These are phyloP conservation scores for Pythium dissimile DNA, from an alignment of 352 stramenopile genomes.

Conservation along the genomic window DNA sequence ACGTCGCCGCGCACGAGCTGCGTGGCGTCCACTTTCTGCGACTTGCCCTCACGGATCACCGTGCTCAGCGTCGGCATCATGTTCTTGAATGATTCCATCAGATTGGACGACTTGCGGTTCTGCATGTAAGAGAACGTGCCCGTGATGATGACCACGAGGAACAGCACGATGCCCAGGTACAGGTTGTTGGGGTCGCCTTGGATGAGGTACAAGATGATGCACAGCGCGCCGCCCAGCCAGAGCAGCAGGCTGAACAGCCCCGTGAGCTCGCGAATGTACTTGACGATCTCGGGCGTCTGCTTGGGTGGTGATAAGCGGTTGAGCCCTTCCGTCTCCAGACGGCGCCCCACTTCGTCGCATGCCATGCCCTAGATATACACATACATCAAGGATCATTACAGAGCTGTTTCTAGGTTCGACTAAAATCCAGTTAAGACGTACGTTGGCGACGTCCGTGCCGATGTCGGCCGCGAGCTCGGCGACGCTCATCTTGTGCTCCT, in stretches of 20 bases:
- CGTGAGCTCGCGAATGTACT: slow-evolving; percentile 71
- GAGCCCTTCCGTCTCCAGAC: slow-evolving; percentile 51
- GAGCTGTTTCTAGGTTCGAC: neutral
- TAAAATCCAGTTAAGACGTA: too few species aligned
- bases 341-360: slow-evolving; percentile 46
- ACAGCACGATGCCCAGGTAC: slow-evolving; percentile 73
- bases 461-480: slow-evolving; percentile 66
- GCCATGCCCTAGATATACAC: slow-evolving; percentile 40
- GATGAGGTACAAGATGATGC: slow-evolving; percentile 58
- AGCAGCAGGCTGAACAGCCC: slow-evolving; percentile 71
- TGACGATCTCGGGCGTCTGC: slow-evolving; percentile 68
- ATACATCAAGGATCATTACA: neutral
- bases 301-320: slow-evolving; percentile 71
- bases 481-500: slow-evolving; percentile 73
- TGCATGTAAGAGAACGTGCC: slow-evolving; percentile 75
- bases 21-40: slow-evolving; percentile 68
- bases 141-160: slow-evolving; percentile 70
- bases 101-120: slow-evolving; percentile 71
- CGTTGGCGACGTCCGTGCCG: slow-evolving; percentile 33
- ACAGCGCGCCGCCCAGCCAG: slow-evolving; percentile 58
- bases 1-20: slow-evolving; percentile 87
- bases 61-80: slow-evolving; percentile 82
- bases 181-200: slow-evolving; percentile 74
- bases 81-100: slow-evolving; percentile 87
- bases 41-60: slow-evolving; percentile 74